Base-by-base conservation (phyloP, 345 rosid species). In the Microthlaspi erraticum region DNA sequence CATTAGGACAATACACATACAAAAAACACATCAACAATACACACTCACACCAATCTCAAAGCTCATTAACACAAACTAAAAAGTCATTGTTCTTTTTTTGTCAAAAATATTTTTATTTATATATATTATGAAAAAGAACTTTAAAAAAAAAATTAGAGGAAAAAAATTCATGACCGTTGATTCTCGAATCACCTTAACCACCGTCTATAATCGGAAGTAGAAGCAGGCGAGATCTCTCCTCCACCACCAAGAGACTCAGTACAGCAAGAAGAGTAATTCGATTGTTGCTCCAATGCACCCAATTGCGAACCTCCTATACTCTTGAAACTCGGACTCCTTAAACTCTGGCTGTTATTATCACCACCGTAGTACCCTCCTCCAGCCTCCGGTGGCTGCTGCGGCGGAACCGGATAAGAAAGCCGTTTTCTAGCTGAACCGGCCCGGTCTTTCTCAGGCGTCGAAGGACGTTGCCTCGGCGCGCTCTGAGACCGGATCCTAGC, bases 221-320 rank as follows among this genome's bases (percentile, higher is more conserved):
- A 86, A 68, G 94, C 82, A 50, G 94, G 94, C n/a, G 97, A 88
- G 68, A 85, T 67, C 80, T 86, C 97, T 57, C 87, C 87, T 12
- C 34, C 62, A 51, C 73, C 73, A 60, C 81, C 90, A 65, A 83
- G 23, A 75, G 88, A 86, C 13, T 90, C 94, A 8, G 87, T 83
- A 38, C 81, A 88, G 81, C 92, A 90, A 58, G 94, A 90, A 29
- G 91, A 90, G 72, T 88, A 82, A 68, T 86, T 86, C 36, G 92
- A 88, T 18, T 85, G 90, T 61, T 83, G 93, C 58, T 90, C 93
- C 72, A 84, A 12, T 20, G 86, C 87, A n/a, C 88, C 87, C 17
- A 82, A 74, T 11, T 81, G 85, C 37, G 85, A 68, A 44, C 82
- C 86, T 31, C 79, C 71, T 2, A 82, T 50, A 74, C 92, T 90